A percentile compares a stretch with the other conserved stretches of the same genome.
These are phyloP conservation scores for Leucocoprinus leucothites DNA, from an alignment of 768 basidiomycete species.

Conservation along the genomic window DNA sequence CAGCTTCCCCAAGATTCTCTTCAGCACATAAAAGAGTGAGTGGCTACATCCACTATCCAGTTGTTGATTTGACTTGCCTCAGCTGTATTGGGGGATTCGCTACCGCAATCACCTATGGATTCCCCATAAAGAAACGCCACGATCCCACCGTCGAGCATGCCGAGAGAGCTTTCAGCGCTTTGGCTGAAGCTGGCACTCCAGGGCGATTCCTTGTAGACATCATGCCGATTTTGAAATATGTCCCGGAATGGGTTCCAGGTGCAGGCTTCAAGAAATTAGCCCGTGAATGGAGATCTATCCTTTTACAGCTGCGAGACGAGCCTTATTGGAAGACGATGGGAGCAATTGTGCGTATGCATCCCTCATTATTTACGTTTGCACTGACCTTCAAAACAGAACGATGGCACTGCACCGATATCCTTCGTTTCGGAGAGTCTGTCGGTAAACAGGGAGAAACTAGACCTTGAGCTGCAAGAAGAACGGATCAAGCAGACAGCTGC, in stretches of 20 bases:
- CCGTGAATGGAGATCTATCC: background rate
- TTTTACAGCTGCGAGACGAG: background rate
- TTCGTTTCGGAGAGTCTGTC: too few relatives aligned
- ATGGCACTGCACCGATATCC: too few relatives aligned
- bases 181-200: background rate
- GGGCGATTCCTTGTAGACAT: constrained; percentile 11
- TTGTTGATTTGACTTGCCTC: background rate
- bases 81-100: constrained; percentile 13
- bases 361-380: background rate
- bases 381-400: too few relatives aligned
- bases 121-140: background rate
- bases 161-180: background rate
- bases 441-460: too few relatives aligned
- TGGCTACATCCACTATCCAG: background rate
- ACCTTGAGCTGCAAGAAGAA: too few relatives aligned
- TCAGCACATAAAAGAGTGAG: constrained; percentile 7
- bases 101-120: constrained; percentile 9
- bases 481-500: too few relatives aligned
- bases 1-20: constrained; percentile 8
- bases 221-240: constrained; percentile 4
- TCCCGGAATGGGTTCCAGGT: constrained; percentile 16
- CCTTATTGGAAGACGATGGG: background rate
- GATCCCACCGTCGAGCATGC: constrained; percentile 6
- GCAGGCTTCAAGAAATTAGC: constrained; percentile 9
- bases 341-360: background rate